Evolutionary conservation across 2,329 filamentous ascomycete genomes (phyloP).

Genomic region (Aspergillus ochraceoroseus): DNA sequence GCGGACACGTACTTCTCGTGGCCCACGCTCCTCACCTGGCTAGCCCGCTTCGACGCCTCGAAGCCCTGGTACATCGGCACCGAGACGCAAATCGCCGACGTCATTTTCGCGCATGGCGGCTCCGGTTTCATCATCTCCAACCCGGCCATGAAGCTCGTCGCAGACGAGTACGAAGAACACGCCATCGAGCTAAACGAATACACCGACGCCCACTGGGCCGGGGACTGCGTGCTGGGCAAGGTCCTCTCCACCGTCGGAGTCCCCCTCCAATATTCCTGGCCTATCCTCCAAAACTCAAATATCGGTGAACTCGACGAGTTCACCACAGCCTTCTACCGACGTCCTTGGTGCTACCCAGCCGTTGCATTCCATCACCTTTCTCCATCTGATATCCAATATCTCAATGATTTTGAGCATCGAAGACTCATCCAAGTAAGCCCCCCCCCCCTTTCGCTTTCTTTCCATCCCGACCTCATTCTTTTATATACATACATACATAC

Average conservation of each 20-base stretch:
- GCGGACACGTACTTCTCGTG: constrained; percentile 56
- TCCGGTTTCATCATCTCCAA: constrained; percentile 52
- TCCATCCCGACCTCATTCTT: no score
- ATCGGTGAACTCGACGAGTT: constrained; percentile 45
- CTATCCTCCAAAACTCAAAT: constrained; percentile 43
- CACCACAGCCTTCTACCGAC: constrained; percentile 37
- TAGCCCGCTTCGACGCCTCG: constrained; percentile 47
- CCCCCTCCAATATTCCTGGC: constrained; percentile 46
- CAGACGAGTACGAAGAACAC: constrained; percentile 42
- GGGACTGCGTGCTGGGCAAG: constrained; percentile 49
- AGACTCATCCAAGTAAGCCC: constrained; percentile 27
- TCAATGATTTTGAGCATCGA: constrained; percentile 46
- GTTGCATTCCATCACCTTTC: constrained; percentile 50
- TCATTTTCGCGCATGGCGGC: constrained; percentile 52
- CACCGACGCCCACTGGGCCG: constrained; percentile 48
- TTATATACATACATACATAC: no score
- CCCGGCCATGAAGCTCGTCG: constrained; percentile 45
- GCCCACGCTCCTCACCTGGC: constrained; percentile 51
- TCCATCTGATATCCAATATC: constrained; percentile 39
- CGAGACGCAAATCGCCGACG: constrained; percentile 49
- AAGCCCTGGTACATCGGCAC: constrained; percentile 52
- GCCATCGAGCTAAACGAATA: constrained; percentile 44
- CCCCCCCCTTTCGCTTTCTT: no score
- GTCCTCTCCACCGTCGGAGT: constrained; percentile 47
- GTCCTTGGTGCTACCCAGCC: constrained; percentile 50